phyloP scores from a whole-genome alignment of 306 rosid genomes.

The Cucurbita maxima region DNA sequence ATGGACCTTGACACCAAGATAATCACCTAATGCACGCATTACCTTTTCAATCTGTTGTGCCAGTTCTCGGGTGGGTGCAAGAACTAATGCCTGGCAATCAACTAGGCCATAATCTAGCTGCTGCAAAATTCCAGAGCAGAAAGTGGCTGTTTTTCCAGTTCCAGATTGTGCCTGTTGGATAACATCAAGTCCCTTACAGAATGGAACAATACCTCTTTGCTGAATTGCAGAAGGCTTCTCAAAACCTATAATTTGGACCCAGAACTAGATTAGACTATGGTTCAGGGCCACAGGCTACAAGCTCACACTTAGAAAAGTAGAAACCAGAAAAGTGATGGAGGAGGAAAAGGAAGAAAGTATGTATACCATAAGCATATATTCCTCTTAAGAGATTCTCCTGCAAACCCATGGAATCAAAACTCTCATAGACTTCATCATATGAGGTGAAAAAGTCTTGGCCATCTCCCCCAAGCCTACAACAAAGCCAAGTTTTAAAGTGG shows the following conservation, averaged over 20 bases:
- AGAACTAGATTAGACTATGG: too few relatives aligned
- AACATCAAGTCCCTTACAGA: conserved; percentile 93
- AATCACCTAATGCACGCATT: conserved; percentile 95
- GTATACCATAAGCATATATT: conserved; percentile 76
- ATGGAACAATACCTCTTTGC: conserved; percentile 96
- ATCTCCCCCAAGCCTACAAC: conserved; percentile 10
- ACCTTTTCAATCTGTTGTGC: conserved; percentile 98
- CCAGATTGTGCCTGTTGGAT: conserved; percentile 98
- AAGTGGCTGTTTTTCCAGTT: conserved; percentile 94
- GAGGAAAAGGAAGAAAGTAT: too few relatives aligned
- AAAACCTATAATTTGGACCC: conserved; percentile 32
- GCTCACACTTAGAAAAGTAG: background rate
- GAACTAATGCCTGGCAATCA: conserved; percentile 87
- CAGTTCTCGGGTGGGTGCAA: conserved; percentile 90
- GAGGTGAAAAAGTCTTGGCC: conserved; percentile 88
- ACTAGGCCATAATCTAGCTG: conserved; percentile 80
- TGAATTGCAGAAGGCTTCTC: conserved; percentile 99
- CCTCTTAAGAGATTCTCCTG: conserved; percentile 86
- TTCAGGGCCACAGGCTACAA: too few relatives aligned
- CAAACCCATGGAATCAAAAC: conserved; percentile 80
- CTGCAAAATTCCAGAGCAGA: conserved; percentile 92
- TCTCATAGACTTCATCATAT: conserved; percentile 73
- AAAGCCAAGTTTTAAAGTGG: too few relatives aligned
- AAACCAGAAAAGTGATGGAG: conserved; percentile 3
- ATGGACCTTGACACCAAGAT: conserved; percentile 93